Evolutionary conservation across 306 rosid genomes (phyloP), one percentile per base, ranked within the genome.

Genomic region (Quercus ilex): DNA sequence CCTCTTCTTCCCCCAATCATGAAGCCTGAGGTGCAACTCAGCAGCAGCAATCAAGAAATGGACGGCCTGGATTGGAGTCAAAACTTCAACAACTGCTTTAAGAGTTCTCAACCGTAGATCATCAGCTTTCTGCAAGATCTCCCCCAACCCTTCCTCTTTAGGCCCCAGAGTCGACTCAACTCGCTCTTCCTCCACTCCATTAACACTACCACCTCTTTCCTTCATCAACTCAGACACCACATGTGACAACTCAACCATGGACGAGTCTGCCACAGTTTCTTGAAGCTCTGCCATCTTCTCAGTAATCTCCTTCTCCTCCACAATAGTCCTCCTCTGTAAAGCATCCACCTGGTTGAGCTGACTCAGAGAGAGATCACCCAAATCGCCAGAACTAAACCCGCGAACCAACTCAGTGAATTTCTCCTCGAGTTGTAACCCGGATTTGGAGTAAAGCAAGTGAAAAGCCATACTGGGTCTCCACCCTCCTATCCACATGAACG

Each of bases 401-500:
- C 13, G 52, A 10, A 89, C 78, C 25, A 83, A 52, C 28, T 83
- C 85, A 8, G 11, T 5, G 21, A 86, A 25, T 14, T n/a, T 65
- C 0, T 77, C 87, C 73, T 92, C 89, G 62, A 86, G 79, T 52
- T 91, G 96, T 69, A 88, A 11, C 6, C 96, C 91, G 0, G 88
- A 85, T 64, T 92, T 92, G 4, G 92, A 85, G 73, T 91, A 88
- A 6, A 92, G 81, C 49, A 92, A 57, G 35, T 92, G 93, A 55
- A 90, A 85, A 30, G 91, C 91, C 89, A 79, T 84, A 62, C 83
- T 89, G 6, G 97, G 97, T 21, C 96, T 80, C 93, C 95, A 90
- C 18, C 93, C 97, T 0, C 93, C 97, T 70, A 92, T 81, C 93
- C 97, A 89, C 18, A 89, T 89, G 77, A 90, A 91, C 55, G 92